A percentile compares a stretch with the other conserved stretches of the same genome.
These are phyloP conservation scores for Linnemannia hyalina DNA, from an alignment of 192 early-diverging fungal species.

Conservation along the genomic window DNA sequence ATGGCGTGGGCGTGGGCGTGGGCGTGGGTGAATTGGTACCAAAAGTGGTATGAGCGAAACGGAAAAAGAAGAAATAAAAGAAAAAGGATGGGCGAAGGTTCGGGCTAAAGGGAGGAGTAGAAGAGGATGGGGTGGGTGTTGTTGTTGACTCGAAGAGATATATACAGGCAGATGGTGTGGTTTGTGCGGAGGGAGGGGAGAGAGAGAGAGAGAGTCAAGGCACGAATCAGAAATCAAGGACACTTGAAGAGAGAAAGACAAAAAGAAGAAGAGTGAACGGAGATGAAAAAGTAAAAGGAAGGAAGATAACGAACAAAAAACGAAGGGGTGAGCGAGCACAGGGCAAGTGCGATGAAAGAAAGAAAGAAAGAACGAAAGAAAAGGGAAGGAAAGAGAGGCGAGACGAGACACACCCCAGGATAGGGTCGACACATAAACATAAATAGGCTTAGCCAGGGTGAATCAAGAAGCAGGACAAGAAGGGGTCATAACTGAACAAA, in stretches of 20 bases:
- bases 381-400: slow-evolving; percentile 1
- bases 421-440: too few relatives aligned
- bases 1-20: too few relatives aligned
- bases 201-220: slow-evolving; percentile 9
- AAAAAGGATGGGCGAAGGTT: too few relatives aligned
- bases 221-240: background rate
- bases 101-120: background rate
- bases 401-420: too few relatives aligned
- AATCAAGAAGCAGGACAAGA: background rate
- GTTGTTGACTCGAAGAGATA: background rate
- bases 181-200: background rate
- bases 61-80: background rate
- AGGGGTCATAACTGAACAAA: too few relatives aligned
- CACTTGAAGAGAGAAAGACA: background rate
- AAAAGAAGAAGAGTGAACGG: background rate
- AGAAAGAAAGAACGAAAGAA: background rate
- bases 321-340: background rate
- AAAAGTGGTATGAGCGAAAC: background rate
- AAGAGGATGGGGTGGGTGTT: background rate
- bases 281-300: background rate
- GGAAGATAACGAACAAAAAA: background rate
- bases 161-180: background rate
- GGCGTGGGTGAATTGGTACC: background rate
- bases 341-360: background rate
- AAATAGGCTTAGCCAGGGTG: background rate